Evolutionary conservation across 441 rosid genomes (phyloP).

Genomic region (Brassica hybrid): DNA sequence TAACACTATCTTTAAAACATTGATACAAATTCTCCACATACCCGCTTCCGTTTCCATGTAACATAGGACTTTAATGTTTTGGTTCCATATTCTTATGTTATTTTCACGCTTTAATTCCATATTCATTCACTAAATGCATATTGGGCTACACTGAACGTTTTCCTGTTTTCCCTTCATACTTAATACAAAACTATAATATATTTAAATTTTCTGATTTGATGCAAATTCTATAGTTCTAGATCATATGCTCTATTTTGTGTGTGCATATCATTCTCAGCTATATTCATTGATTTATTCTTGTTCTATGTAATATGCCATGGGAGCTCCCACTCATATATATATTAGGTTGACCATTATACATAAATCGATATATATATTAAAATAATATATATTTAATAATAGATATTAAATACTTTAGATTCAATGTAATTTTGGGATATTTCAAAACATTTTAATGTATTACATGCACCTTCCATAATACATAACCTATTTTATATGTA

Average conservation of each 20-base stretch:
- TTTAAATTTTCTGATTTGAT: background rate
- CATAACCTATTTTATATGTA: no score
- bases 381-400: no score
- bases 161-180: slow-evolving; percentile 3
- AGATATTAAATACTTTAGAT: background rate
- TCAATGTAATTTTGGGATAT: background rate
- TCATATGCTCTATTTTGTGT: slow-evolving; percentile 26
- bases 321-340: slow-evolving; percentile 40
- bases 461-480: background rate
- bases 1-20: slow-evolving; percentile 46
- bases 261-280: slow-evolving; percentile 40
- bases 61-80: no score
- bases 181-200: background rate
- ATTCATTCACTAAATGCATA: slow-evolving; percentile 14
- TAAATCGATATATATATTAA: no score
- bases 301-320: slow-evolving; percentile 42
- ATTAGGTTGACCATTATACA: no score
- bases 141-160: slow-evolving; percentile 28
- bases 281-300: slow-evolving; percentile 42
- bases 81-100: slow-evolving; percentile 35
- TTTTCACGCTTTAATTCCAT: slow-evolving; percentile 18
- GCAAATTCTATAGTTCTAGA: slow-evolving; percentile 22
- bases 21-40: slow-evolving; percentile 49
- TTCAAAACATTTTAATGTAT: no score
- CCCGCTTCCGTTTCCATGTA: no score